Base-by-base conservation (phyloP, 2,329 filamentous ascomycete genomes). In the Metarhizium anisopliae region DNA sequence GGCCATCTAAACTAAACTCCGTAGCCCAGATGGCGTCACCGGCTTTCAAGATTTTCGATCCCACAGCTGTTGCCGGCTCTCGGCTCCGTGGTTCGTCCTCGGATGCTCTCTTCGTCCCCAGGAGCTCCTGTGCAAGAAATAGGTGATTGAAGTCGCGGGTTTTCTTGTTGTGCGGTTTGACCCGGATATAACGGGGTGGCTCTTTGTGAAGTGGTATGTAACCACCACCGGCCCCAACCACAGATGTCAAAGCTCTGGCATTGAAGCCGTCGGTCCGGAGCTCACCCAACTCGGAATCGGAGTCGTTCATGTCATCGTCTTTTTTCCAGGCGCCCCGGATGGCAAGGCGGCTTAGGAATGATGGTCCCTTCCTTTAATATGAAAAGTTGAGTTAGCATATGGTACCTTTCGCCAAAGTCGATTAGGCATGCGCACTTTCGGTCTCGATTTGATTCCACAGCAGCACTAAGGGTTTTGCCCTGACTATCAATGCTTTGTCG, bases 61-160 rank as follows among this genome's bases (percentile, higher is more conserved):
- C 73, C 13, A 72, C 68, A 14, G 69, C 68, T 2, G 70, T 72
- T 4, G 68, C 66, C 29, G 69, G 69, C 6, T 63, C 64, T 16
- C 70, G 67, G 18, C 64, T 62, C 2, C 62, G 62, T 1, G 60
- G 47, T 2, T 64, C 68, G 2, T 64, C 64, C 14, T 69, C 62
- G 6, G 67, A 59, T 0, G 67, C 64, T 2, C 68, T 66, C n/a
- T 75, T 77, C 1, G 79, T 79, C n/a, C 85, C 81, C 38, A 78
- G 77, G n/a, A 97, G 75, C 69, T 97, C 89, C 72, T 99, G 94
- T 2, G 94, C 92, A 3, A 97, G 80, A 67, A 99, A 99, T 57
- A 96, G 77, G 50, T 85, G 86, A 67, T 94, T 85, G 66, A 97
- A 96, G 54, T 93, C 87, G 62, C 84, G 85, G 25, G 80, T 76